Base-by-base conservation (phyloP, 768 basidiomycete species). In the Leccinum variicolor region DNA sequence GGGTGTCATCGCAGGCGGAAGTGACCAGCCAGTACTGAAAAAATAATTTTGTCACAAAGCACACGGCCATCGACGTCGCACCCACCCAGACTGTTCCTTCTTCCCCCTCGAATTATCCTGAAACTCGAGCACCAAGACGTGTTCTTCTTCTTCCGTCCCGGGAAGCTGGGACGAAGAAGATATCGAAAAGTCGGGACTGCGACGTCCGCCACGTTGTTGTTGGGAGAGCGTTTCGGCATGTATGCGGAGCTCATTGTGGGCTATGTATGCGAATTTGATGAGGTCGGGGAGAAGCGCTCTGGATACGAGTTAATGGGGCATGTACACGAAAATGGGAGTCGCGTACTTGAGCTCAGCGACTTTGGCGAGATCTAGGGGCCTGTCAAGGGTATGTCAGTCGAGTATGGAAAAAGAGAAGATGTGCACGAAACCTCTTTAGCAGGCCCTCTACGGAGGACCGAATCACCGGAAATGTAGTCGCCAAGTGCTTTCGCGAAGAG, bases 261-360 rank as follows among this genome's bases (percentile, higher is more conserved):
- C 84, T 60, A 88, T 86, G 66, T 94, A 95, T 7, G 91, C 86
- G 64, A 95, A 95, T 52, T 81, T 85, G 63, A 96, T 77, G 41
- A 92, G 75, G 56, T 88, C 84, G 1, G 93, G 93, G 14, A 94
- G 74, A n/a, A 96, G 78, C 9, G 90, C 84, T 72, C 91, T 92
- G 56, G 5, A 21, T 28, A 9, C 43, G 41, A 28, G 47, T 57
- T 43, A 57, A 41, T 47, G 1, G 4, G 19, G 2, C 1, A 49
- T 8, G 28, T 4, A 45, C 49, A 41, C 17, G 55, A 14, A 10
- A 14, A 25, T 6, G 0, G 28, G 50, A 17, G 34, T 23, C 10
- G 34, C 66, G 58, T 58, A 93, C 90, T 94, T 94, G 59, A 96
- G 77, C 71, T 94, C 89, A 5, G 92, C 88, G 19, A 96, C 84